Base-by-base conservation (phyloP, 2,329 filamentous ascomycete genomes). In the Alternaria arborescens region DNA sequence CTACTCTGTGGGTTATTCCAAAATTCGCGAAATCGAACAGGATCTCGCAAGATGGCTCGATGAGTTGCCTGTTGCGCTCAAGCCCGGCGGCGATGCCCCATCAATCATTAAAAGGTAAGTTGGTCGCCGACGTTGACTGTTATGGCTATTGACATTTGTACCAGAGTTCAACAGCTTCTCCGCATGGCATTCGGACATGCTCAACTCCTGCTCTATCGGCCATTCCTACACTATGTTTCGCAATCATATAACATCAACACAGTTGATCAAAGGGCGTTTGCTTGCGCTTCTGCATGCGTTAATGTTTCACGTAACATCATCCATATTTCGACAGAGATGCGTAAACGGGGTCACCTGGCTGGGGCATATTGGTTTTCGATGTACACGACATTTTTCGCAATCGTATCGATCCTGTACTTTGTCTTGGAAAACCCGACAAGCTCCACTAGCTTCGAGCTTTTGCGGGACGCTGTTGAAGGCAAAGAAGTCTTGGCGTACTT, bases 351-450 rank as follows among this genome's bases (percentile, higher is more conserved):
- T 4, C 82, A 92, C 7, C 82, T 95, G n/a, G 89, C 90, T 63
- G 92, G 92, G 1, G 90, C 91, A 0, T 94, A 93, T 77, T 95
- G 92, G 92, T 94, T 94, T 73, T 91, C 91, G 67, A 87, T 94
- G 74, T 94, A 93, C 73, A 93, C 91, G 3, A 90, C 91, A 16
- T 94, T 93, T 79, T 94, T 93, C 73, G 89, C 91, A 14, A 90
- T 94, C 32, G 82, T 95, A 32, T 92, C 92, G 0, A 82, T 95
- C 46, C 83, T 94, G 1, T 95, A 92, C 72, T 94, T 91, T 72
- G 90, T 91, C 1, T 82, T 93, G 14, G 92, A 94, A 74, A 94
- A 94, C 65, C 90, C 91, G 1, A 88, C 91, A 61, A 92, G 91
- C 71, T 81, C 86, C 4, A 91, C 89, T 1, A 89, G 90, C 6